Base-by-base conservation (phyloP, 1,284 basidiomycete genomes). In the Mixia osmundae region DNA sequence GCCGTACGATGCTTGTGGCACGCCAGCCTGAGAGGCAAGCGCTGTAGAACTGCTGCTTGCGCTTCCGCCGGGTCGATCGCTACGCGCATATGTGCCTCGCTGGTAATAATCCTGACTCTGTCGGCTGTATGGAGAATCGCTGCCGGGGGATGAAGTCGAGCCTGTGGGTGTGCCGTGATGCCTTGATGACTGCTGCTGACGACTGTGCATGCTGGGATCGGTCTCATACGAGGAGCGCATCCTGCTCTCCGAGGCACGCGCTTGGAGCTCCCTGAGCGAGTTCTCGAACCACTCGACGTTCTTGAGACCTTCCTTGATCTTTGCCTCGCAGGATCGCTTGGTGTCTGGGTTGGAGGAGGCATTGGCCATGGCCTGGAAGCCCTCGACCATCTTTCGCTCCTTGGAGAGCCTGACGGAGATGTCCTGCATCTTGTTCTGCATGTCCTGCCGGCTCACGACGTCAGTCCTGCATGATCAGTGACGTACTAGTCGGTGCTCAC, bases 341-440 rank as follows among this genome's bases (percentile, higher is more conserved):
- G 87, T 82, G 58, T 87, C 80, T 46, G 70, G 76, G 53, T 89
- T 89, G 34, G 61, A 68, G 25, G 82, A 85, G 3, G 79, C 82
- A 53, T 71, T 69, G 34, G 74, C 68, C 42, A 89, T 65, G 45
- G 70, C 66, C 53, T 76, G 70, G 34, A 73, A 73, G 15, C 75
- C 82, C 58, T 87, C 77, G 48, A 89, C 68, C 55, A 87, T 73
- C 65, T 82, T 83, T 58, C 75, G 76, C 62, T 89, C 80, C 34
- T 75, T 83, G 60, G 76, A 69, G 57, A 89, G 87, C 57, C 78
- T 76, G 57, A 70, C 73, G 60, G 76, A 71, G 52, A 87, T 71
- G 59, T 85, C 79, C 57, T 76, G 72, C 55, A 89, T 82, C 69
- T 85, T 85, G 36, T 24, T 27, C 22, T 38, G 29, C 16, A 45